These are phyloP conservation scores for Paecilomyces sp. DNA, from an alignment of 2,329 filamentous ascomycete species.

Conservation along the genomic window DNA sequence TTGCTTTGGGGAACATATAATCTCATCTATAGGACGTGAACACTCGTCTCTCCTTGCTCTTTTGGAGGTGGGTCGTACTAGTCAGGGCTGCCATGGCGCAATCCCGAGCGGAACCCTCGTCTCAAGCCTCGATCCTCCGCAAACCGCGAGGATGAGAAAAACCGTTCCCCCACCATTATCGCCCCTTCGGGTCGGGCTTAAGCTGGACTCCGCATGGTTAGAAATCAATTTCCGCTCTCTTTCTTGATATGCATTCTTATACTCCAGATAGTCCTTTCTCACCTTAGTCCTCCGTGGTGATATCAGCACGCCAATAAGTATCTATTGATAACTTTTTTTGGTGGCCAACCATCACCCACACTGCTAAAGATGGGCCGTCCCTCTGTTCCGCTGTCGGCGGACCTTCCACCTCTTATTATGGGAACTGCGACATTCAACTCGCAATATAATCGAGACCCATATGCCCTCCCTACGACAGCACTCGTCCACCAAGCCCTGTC, in stretches of 20 bases:
- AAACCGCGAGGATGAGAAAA: background rate
- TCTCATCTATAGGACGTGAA: background rate
- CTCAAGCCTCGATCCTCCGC: background rate
- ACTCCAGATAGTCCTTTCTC: background rate
- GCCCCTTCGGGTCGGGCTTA: background rate
- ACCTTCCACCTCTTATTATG: constrained; percentile 40
- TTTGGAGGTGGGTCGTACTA: background rate
- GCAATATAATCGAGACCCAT: constrained; percentile 44
- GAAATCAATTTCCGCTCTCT: constrained; percentile 6
- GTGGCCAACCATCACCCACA: background rate
- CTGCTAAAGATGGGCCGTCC: constrained; percentile 19
- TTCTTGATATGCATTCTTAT: constrained; percentile 4
- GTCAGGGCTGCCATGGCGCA: constrained; percentile 1
- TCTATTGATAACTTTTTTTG: constrained; percentile 1
- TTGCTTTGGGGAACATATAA: too few species aligned
- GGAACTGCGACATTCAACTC: constrained; percentile 45
- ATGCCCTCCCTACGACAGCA: constrained; percentile 40
- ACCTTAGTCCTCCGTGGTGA: background rate
- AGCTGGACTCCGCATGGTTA: constrained; percentile 2
- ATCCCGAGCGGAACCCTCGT: constrained; percentile 4
- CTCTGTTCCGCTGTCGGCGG: constrained; percentile 30
- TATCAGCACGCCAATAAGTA: background rate
- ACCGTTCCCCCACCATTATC: background rate
- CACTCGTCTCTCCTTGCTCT: background rate
- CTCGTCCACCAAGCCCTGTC: constrained; percentile 42